These are phyloP conservation scores for Syzygium aromaticum DNA, from an alignment of 345 rosid genomes.

Conservation along the genomic window DNA sequence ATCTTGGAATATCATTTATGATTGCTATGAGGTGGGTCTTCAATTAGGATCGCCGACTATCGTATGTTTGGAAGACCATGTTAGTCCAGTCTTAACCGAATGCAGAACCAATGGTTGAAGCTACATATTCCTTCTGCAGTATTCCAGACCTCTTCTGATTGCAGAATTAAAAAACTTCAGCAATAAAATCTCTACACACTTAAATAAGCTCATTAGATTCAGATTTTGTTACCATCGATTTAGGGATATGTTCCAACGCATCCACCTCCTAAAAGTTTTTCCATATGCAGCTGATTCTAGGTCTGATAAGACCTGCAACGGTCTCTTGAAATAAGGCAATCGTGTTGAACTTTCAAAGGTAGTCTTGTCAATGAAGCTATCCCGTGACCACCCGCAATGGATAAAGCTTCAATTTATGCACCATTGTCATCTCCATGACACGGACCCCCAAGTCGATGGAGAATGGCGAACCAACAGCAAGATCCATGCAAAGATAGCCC, in stretches of 20 bases:
- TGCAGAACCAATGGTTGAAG: not conserved
- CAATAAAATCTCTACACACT: not conserved
- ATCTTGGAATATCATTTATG: too few relatives aligned
- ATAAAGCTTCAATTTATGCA: not conserved
- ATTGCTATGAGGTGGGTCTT: not conserved
- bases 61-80: fast-evolving
- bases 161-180: not conserved
- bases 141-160: not conserved
- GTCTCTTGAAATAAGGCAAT: not conserved
- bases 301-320: not conserved
- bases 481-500: not conserved
- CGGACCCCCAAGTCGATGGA: not conserved
- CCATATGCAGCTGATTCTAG: not conserved
- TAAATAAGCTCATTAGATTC: not conserved
- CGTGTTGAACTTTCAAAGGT: not conserved
- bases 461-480: not conserved
- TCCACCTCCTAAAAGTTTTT: not conserved
- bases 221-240: not conserved
- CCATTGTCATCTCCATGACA: not conserved
- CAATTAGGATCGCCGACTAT: fast-evolving
- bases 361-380: not conserved
- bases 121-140: not conserved
- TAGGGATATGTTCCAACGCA: not conserved
- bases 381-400: not conserved
- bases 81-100: not conserved